Evolutionary conservation across 257 asterid species (phyloP).

Genomic region (Parsonsia alboflavescens): DNA sequence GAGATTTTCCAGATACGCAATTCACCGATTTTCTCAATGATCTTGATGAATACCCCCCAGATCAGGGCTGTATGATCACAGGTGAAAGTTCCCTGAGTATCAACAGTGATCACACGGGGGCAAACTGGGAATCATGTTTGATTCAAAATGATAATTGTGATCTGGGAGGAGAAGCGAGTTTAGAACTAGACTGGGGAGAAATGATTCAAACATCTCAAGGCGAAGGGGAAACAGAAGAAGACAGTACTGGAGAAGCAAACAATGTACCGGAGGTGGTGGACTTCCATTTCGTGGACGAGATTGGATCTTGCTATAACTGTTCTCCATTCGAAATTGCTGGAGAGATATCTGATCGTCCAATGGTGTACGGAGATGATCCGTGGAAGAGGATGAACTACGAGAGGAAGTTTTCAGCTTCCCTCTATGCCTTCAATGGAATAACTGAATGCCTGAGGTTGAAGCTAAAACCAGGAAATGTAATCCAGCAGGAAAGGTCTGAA

Average conservation of each 20-base stretch:
- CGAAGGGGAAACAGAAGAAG: slow-evolving; percentile 24
- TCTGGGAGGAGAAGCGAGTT: slow-evolving; percentile 10
- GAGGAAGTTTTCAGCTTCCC: slow-evolving; percentile 70
- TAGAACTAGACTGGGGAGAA: slow-evolving; percentile 23
- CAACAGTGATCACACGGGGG: background rate
- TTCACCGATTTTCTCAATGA: slow-evolving; percentile 59
- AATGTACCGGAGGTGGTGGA: slow-evolving; percentile 33
- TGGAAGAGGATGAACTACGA: slow-evolving; percentile 68
- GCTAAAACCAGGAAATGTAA: slow-evolving; percentile 27
- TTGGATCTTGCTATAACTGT: slow-evolving; percentile 41
- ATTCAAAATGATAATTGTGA: slow-evolving; percentile 11
- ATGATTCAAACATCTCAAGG: slow-evolving; percentile 20
- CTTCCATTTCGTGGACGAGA: slow-evolving; percentile 62
- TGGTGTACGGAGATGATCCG: slow-evolving; percentile 31
- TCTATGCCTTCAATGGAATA: slow-evolving; percentile 74
- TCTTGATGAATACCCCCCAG: slow-evolving; percentile 33
- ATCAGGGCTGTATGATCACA: slow-evolving; percentile 8
- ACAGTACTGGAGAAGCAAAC: slow-evolving; percentile 16
- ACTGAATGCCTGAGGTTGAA: slow-evolving; percentile 61
- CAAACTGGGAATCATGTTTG: slow-evolving; percentile 17
- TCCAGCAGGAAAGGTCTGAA: slow-evolving; percentile 9
- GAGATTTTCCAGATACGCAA: slow-evolving; percentile 40
- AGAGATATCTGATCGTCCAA: slow-evolving; percentile 33
- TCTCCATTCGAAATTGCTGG: slow-evolving; percentile 66
- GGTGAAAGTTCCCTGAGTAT: too few species aligned